Base-by-base conservation (phyloP, 108 stramenopile species). In the Conticribra guillardii region DNA sequence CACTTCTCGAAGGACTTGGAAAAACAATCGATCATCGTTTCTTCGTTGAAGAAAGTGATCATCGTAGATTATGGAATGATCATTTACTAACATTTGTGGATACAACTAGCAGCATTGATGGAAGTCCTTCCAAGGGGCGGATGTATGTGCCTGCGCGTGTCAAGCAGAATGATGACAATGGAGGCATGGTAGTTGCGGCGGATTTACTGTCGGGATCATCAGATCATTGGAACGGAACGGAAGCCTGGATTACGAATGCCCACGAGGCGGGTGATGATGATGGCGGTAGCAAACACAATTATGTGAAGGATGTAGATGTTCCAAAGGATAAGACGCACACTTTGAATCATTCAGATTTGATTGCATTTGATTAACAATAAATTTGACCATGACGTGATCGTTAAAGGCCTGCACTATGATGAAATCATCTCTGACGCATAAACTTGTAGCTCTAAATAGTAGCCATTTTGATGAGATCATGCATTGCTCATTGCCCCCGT, bases 21-120 rank as follows among this genome's bases (percentile, higher is more conserved):
- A 81, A 81, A 51, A 74, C 80, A 1, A 82, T 92, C 9, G 88
- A 92, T 71, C 82, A 81, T 54, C 72, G 90, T 51, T 92, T 92
- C 84, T 92, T 86, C 60, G 86, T 91, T 16, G 80, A 79, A 30
- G 86, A 87, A 60, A 82, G 81, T 48, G 90, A 91, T 69, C 90
- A 91, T 76, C 66, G 86, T 46, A 45, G 41, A 30, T 59, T 91
- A 37, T 91, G 90, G 90, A 91, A 91, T 62, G 67, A 84, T 5
- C 53, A 76, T 19, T 58, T 81, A 32, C 33, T 33, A 34, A 74
- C 73, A 9, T 76, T 54, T 49, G 17, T 62, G 41, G 60, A 68
- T 37, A 48, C 16, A 21, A 29, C 17, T 34, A 1, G 7, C 11
- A 28, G n/a, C 26, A n/a, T 0, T 41, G 8, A 27, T 28, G 18